Base-by-base conservation (phyloP, 495 filamentous ascomycete species). In the Podospora bellae-mahoneyi region DNA sequence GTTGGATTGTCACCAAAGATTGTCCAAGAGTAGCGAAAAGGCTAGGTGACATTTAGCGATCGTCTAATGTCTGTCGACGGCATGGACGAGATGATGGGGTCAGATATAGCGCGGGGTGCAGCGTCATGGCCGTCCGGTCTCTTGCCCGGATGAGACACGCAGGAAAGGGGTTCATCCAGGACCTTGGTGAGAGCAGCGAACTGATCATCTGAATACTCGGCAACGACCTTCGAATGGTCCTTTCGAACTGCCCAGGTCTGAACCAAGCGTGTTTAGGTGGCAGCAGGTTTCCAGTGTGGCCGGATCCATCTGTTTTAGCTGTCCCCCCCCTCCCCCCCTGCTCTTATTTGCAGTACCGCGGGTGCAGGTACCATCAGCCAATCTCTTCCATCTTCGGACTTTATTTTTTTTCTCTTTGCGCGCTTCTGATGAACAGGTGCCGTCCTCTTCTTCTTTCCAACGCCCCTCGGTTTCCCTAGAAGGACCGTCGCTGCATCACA, bases 351-450 rank as follows among this genome's bases (percentile, higher is more conserved):
- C 65, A 65, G 53, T 60, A 53, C 62, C 64, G 64, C 53, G 26
- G 64, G 68, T 56, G 56, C 65, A 55, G 39, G 62, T 64, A 67
- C 69, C 66, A 65, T 23, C 71, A 71, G 66, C 71, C 71, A 73
- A 73, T 73, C 71, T 73, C 71, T 56, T 48, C 27, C 23, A 60
- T 67, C 59, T 16, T 54, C 18, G 53, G 16, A 9, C 19, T 44
- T 62, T 56, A 34, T 23, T 23, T 23, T 23, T 64, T 66, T 69
- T 66, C 65, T 68, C 62, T 65, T 66, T 32, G 63, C 58, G 55
- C 44, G 58, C 69, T 64, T 62, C 66, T 68, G 39, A 67, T 56
- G 60, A 60, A 62, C 60, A 44, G 62, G 56, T 65, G 16, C 60
- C 60, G 56, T 60, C 56, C 64, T 28, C 67, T 30, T 67, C 48